Conservation (phyloP, 2,329 filamentous ascomycete genomes). For the Fusarium sulawesiense region DNA sequence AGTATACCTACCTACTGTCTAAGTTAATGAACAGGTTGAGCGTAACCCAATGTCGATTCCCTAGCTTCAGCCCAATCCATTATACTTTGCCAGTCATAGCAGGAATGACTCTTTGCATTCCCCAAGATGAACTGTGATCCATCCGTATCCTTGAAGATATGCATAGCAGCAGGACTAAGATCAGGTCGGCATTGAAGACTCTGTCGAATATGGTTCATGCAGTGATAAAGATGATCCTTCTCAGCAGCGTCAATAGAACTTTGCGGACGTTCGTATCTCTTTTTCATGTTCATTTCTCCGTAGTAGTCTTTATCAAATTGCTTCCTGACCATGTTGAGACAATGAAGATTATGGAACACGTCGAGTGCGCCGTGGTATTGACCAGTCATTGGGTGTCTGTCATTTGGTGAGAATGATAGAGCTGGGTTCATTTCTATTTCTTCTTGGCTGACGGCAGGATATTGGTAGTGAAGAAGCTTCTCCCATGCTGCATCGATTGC, state of each 20-base stretch:
- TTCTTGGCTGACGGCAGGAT: neutral
- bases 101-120: slow-evolving; percentile 1
- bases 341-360: slow-evolving; percentile 3
- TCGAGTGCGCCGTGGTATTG: neutral
- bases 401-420: neutral
- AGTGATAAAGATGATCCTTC: neutral
- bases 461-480: neutral
- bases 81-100: slow-evolving; percentile 3
- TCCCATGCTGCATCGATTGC: neutral
- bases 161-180: slow-evolving; percentile 6
- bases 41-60: neutral
- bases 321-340: neutral
- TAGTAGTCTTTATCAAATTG: neutral
- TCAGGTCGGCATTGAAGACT: neutral
- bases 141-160: neutral
- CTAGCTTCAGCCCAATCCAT: slow-evolving; percentile 1
- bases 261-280: neutral
- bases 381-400: neutral
- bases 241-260: neutral
- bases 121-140: neutral
- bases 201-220: slow-evolving; percentile 2
- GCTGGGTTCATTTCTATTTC: neutral
- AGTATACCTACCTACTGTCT: neutral
- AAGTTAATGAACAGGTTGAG: neutral
- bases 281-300: neutral